Conservation (phyloP, 176 grass and related monocot genomes). For the Oryza longistaminata region DNA sequence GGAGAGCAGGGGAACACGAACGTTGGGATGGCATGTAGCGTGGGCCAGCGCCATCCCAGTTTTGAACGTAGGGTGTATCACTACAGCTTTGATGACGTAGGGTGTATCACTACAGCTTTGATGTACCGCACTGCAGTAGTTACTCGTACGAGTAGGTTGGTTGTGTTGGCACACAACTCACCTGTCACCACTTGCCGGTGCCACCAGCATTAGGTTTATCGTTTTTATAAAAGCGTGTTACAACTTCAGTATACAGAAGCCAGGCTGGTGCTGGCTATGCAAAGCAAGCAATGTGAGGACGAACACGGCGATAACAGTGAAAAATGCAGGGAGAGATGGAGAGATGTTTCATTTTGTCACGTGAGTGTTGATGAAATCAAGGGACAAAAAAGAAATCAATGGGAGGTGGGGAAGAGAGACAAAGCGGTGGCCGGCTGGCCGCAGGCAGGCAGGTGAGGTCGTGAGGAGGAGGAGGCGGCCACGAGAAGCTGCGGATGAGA, state of each 20-base stretch:
- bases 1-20: constrained; percentile 26
- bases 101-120: not conserved
- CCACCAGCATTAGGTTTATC: constrained; percentile 8
- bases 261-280: not conserved
- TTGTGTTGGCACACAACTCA: not conserved
- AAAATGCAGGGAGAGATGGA: not conserved
- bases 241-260: constrained; percentile 11
- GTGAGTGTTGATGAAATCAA: not conserved
- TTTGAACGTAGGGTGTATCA: too few relatives aligned
- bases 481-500: too few relatives aligned
- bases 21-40: constrained; percentile 27
- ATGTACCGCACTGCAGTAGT: not conserved
- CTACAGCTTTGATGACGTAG: too few relatives aligned
- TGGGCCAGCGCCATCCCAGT: constrained; percentile 2
- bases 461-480: too few relatives aligned
- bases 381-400: not conserved
- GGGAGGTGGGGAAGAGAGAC: not conserved
- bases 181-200: not conserved
- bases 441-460: too few relatives aligned
- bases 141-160: not conserved
- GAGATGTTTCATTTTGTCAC: not conserved
- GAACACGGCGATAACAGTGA: not conserved
- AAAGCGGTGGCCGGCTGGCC: too few relatives aligned
- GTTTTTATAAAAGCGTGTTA: not conserved
- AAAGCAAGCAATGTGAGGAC: not conserved